phyloP scores from a whole-genome alignment of 768 basidiomycete genomes.

The Lanmaoa pseudosensibilis region DNA sequence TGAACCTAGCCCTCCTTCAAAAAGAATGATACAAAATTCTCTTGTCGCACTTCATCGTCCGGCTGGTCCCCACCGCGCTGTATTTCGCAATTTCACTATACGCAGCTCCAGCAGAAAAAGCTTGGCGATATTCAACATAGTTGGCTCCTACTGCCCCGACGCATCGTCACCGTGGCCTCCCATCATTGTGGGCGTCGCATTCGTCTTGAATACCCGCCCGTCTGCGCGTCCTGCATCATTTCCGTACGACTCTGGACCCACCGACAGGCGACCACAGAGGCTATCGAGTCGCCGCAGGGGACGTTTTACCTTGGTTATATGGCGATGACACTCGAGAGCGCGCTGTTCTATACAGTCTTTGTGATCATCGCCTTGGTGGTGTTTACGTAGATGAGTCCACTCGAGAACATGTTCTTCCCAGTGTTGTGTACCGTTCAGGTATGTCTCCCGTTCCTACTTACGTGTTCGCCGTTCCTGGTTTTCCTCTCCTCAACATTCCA shows the following conservation, averaged over 20 bases:
- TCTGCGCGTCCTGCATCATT: slow-evolving; percentile 18
- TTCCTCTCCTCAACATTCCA: too few relatives aligned
- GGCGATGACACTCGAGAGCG: slow-evolving; percentile 30
- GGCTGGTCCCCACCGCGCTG: slow-evolving; percentile 18
- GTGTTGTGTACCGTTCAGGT: slow-evolving; percentile 25
- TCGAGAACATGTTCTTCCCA: slow-evolving; percentile 25
- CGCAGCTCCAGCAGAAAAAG: slow-evolving; percentile 14
- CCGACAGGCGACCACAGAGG: slow-evolving; percentile 8
- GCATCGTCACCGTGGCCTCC: slow-evolving; percentile 19
- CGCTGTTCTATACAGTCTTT: slow-evolving; percentile 16
- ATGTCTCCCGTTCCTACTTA: too few relatives aligned
- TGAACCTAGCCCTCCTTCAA: slow-evolving; percentile 15
- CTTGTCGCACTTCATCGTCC: slow-evolving; percentile 6
- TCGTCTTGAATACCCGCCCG: slow-evolving; percentile 22
- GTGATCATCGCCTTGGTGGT: slow-evolving; percentile 11
- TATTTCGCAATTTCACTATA: slow-evolving; percentile 23
- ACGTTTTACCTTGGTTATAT: slow-evolving; percentile 24
- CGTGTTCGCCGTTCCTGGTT: too few relatives aligned
- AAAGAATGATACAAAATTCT: slow-evolving; percentile 19
- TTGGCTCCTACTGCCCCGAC: slow-evolving; percentile 3
- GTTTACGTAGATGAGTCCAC: slow-evolving; percentile 23
- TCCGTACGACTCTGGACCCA: slow-evolving; percentile 18
- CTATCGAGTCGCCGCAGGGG: slow-evolving; percentile 13
- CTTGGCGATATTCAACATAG: slow-evolving; percentile 10
- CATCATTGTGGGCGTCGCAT: slow-evolving; percentile 8